These are phyloP conservation scores for Camellia lanceoleosa DNA, from an alignment of 148 eudicot genomes.

Conservation along the genomic window DNA sequence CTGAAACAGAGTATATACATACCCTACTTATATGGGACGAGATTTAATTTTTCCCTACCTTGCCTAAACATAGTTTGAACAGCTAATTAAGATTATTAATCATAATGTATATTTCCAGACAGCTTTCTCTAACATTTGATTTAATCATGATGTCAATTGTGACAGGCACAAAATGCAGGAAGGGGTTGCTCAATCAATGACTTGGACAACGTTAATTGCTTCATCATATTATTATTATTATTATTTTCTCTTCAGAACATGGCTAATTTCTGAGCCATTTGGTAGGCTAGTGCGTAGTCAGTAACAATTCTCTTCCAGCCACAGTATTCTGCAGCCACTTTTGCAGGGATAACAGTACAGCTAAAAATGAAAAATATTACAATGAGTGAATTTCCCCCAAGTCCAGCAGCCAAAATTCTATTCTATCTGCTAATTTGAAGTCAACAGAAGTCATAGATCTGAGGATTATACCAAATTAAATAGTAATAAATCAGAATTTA, in stretches of 20 bases:
- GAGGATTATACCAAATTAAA: neutral
- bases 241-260: neutral
- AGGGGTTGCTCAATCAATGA: neutral
- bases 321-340: neutral
- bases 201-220: neutral
- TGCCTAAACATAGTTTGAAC: too few species aligned
- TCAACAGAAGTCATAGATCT: neutral
- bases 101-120: neutral
- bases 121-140: neutral
- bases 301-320: neutral
- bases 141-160: neutral
- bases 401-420: too few species aligned
- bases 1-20: too few species aligned
- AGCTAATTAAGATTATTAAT: too few species aligned
- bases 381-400: too few species aligned
- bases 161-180: neutral
- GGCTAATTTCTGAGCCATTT: neutral
- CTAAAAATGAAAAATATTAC: neutral
- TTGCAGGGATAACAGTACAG: neutral
- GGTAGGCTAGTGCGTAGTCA: neutral
- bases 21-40: too few species aligned
- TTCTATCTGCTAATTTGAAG: neutral
- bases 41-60: too few species aligned
- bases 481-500: neutral
- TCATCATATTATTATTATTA: neutral